Percentiles rank a stretch among this genome's conserved stretches.
These are phyloP conservation scores for Penicillium manginii DNA, from an alignment of 495 filamentous ascomycete genomes.

Conservation along the genomic window DNA sequence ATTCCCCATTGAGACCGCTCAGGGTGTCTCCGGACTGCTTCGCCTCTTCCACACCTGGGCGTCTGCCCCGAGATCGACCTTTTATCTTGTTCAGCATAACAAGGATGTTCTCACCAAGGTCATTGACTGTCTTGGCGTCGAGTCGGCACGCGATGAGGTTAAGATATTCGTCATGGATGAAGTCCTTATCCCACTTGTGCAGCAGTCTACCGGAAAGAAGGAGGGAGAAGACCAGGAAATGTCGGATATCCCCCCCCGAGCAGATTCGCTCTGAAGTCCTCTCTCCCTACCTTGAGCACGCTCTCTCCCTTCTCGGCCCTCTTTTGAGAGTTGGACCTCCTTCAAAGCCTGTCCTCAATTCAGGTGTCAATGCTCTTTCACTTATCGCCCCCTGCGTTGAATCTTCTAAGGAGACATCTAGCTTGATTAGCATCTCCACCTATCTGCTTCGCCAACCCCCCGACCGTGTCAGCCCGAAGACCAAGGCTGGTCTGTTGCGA, in stretches of 20 bases:
- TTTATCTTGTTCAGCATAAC: conserved; percentile 70
- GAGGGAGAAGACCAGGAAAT: conserved; percentile 52
- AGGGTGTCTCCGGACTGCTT: conserved; percentile 81
- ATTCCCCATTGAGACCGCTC: conserved; percentile 83
- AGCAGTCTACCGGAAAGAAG: conserved; percentile 53
- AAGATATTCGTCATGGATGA: conserved; percentile 77
- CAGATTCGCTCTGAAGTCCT: conserved; percentile 66
- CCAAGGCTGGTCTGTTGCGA: conserved; percentile 77
- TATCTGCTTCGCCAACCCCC: conserved; percentile 85
- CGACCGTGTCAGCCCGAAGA: conserved; percentile 76
- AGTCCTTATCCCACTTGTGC: conserved; percentile 66
- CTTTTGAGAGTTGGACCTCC: conserved; percentile 72
- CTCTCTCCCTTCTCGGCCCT: conserved; percentile 66
- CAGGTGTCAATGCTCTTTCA: conserved; percentile 77
- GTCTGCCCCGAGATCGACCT: conserved; percentile 61
- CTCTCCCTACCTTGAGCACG: conserved; percentile 67
- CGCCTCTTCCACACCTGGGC: conserved; percentile 83
- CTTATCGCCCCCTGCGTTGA: conserved; percentile 73
- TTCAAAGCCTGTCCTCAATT: conserved; percentile 73
- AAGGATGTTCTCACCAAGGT: conserved; percentile 65
- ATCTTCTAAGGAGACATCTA: conserved; percentile 67
- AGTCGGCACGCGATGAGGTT: conserved; percentile 85
- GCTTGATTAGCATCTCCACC: conserved; percentile 72
- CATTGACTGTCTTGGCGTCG: conserved; percentile 69
- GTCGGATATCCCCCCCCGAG: conserved; percentile 46